Base-by-base conservation (phyloP, 495 filamentous ascomycete species). In the Aspergillus bridgeri region DNA sequence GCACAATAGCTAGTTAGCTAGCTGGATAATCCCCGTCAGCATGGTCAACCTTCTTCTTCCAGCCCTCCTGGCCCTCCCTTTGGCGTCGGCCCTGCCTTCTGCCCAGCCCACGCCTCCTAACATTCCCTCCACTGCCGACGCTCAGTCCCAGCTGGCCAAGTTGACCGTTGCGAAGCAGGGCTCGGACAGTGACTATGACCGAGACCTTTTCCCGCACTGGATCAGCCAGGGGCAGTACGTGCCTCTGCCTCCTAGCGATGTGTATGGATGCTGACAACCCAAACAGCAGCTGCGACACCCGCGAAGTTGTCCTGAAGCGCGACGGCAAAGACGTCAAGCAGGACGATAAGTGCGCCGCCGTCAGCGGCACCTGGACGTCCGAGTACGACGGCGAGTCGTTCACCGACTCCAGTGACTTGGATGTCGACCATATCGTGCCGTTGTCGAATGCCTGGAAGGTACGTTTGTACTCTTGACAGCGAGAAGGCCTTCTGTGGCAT, bases 351-450 rank as follows among this genome's bases (percentile, higher is more conserved):
- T 91, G 88, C 64, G 67, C 78, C 5, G 68, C 83, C 0, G 83
- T 75, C 5, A 79, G 74, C 24, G 88, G 88, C 5, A 71, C 67
- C 9, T 91, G 88, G 88, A 70, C 61, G 19, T 84, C 79, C 20
- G 84, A 85, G 1, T 91, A 85, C 65, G 88, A 91, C 60, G 86
- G 87, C 1, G 85, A 72, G 0, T 85, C 76, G 3, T 90, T 87
- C 87, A 86, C 84, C 0, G 69, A 70, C 5, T 76, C 85, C 0
- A 79, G 78, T 7, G 87, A 90, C 67, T 58, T 91, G 2, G 85
- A 90, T 61, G 89, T 91, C 55, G 88, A 91, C 63, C 88, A 91
- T 68, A 73, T 91, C 66, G 87, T 91, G 17, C 88, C 88, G 0
- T 64, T 91, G 45, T 83, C 82, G 62, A 86, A 89, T 65, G 87